These are phyloP conservation scores for Cercospora sp. DNA, from an alignment of 2,329 filamentous ascomycete species.

Conservation along the genomic window DNA sequence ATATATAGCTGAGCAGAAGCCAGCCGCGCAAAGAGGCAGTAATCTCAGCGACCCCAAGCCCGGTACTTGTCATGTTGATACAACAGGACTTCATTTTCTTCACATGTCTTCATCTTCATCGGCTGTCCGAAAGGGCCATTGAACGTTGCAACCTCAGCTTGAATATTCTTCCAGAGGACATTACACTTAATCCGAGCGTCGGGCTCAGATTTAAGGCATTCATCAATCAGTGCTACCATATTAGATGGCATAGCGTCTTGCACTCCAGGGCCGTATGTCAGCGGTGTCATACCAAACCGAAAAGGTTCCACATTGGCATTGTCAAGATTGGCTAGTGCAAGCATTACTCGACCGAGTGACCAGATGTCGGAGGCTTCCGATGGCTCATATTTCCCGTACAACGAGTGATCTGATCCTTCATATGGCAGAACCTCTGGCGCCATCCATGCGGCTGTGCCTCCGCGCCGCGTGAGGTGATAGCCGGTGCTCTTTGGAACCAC, in stretches of 20 bases:
- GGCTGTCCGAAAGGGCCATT: not conserved
- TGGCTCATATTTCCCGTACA: not conserved
- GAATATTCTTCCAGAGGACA: not conserved
- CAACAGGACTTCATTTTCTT: not conserved
- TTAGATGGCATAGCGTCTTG: too few species aligned
- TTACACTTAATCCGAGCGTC: not conserved
- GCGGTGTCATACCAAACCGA: not conserved
- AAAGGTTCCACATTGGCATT: not conserved
- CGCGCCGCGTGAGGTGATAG: not conserved
- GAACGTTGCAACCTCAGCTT: not conserved
- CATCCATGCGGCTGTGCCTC: not conserved
- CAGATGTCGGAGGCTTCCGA: not conserved
- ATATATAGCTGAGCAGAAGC: not conserved
- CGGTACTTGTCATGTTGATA: slow-evolving; percentile 7
- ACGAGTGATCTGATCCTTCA: not conserved
- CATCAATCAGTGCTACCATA: not conserved
- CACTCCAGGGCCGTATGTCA: not conserved
- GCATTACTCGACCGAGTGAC: slow-evolving; percentile 5
- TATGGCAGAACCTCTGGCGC: not conserved
- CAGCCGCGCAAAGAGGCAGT: too few species aligned
- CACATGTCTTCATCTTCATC: not conserved
- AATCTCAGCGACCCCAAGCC: not conserved
- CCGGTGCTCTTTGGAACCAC: not conserved
- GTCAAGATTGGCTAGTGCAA: slow-evolving; percentile 5
- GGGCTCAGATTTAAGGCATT: not conserved